Evolutionary conservation across 1,284 basidiomycete species (phyloP).

Genomic region (Cryptococcus neoformans): DNA sequence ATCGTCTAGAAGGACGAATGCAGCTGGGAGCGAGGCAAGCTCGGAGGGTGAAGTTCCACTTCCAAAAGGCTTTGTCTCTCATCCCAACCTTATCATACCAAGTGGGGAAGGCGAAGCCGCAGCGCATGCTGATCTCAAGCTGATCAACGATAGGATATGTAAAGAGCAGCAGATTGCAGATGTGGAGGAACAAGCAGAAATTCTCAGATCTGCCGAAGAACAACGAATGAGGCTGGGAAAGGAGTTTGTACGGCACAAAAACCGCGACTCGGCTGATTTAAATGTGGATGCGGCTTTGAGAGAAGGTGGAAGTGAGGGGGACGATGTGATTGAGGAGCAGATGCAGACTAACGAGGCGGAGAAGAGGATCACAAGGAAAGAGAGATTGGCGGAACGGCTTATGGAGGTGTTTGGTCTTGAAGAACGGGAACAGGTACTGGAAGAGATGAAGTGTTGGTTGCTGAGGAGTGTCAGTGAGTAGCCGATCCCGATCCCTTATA

Average conservation of each 20-base stretch:
- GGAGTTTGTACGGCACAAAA: not conserved
- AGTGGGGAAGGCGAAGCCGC: not conserved
- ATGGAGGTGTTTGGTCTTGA: slow-evolving; percentile 78
- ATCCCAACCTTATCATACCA: not conserved
- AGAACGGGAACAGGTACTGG: slow-evolving; percentile 74
- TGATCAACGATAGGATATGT: slow-evolving; percentile 39
- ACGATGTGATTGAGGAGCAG: slow-evolving; percentile 22
- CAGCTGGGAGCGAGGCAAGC: not conserved
- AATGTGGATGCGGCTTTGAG: slow-evolving; percentile 29
- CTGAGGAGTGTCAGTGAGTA: slow-evolving; percentile 76
- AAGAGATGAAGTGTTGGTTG: slow-evolving; percentile 88
- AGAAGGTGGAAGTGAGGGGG: slow-evolving; percentile 14
- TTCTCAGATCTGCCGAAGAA: slow-evolving; percentile 23
- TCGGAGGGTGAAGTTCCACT: slow-evolving; percentile 8
- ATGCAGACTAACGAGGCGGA: slow-evolving; percentile 22
- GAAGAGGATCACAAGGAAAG: slow-evolving; percentile 59
- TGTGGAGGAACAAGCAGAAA: slow-evolving; percentile 54
- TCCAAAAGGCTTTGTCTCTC: slow-evolving; percentile 7
- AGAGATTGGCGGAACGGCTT: slow-evolving; percentile 74
- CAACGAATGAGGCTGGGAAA: not conserved
- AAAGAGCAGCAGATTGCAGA: slow-evolving; percentile 45
- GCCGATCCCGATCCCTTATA: not conserved
- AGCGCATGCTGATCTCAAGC: not conserved
- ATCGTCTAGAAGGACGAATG: not conserved
- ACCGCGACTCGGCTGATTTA: slow-evolving; percentile 4